These are phyloP conservation scores for Microcyclosporella mali DNA, from an alignment of 2,329 filamentous ascomycete species.

Conservation along the genomic window DNA sequence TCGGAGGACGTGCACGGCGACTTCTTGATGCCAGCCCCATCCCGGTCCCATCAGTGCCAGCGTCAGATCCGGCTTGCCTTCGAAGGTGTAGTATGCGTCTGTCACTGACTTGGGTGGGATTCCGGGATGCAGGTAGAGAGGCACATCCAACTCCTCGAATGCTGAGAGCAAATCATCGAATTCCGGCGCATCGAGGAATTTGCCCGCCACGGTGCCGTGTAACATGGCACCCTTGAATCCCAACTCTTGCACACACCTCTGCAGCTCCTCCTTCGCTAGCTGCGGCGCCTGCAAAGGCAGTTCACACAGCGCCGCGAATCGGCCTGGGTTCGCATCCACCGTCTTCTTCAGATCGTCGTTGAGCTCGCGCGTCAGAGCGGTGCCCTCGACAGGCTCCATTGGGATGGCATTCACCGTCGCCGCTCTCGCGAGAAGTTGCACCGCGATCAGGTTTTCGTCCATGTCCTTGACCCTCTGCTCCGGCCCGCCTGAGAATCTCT, in stretches of 20 bases:
- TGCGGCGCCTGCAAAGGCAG: conserved; percentile 22
- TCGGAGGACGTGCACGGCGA: conserved; percentile 43
- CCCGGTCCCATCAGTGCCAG: conserved; percentile 31
- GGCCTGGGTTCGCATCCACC: conserved; percentile 9
- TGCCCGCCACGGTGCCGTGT: conserved; percentile 22
- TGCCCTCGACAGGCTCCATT: too few species aligned
- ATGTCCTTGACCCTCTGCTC: too few species aligned
- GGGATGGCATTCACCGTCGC: too few species aligned
- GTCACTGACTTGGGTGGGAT: conserved; percentile 32
- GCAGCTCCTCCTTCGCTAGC: conserved; percentile 22
- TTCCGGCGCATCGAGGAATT: conserved; percentile 19
- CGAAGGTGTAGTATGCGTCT: conserved; percentile 35
- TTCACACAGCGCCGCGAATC: conserved; percentile 19
- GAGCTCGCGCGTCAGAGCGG: too few species aligned
- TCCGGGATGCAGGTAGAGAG: conserved; percentile 46
- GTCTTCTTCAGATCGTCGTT: too few species aligned
- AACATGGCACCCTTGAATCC: conserved; percentile 27
- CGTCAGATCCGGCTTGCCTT: conserved; percentile 23
- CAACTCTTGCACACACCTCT: conserved; percentile 17
- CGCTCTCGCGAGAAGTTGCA: too few species aligned
- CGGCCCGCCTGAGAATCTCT: too few species aligned
- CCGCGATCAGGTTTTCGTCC: too few species aligned
- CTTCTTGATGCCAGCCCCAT: conserved; percentile 49
- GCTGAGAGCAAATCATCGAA: conserved; percentile 22
- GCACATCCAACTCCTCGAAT: conserved; percentile 40